These are phyloP conservation scores for Tylopilus subfusipes DNA, from an alignment of 768 basidiomycete genomes.

Conservation along the genomic window DNA sequence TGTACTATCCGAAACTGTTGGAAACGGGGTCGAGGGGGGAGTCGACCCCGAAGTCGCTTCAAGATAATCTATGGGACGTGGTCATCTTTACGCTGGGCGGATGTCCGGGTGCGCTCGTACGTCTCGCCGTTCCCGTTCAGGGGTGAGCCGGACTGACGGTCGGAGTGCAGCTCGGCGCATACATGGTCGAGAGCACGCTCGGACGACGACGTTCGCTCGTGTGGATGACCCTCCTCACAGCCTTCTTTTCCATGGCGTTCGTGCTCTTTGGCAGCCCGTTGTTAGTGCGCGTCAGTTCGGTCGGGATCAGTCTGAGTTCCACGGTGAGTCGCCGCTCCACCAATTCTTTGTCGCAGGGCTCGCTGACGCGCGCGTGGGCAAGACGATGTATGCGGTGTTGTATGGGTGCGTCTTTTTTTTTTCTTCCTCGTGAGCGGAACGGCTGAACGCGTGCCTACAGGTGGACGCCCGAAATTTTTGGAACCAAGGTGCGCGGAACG, in stretches of 20 bases:
- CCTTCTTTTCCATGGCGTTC: conserved; percentile 70
- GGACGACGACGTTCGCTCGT: conserved; percentile 74
- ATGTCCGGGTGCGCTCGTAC: conserved; percentile 77
- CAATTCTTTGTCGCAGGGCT: not conserved
- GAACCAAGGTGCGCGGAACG: conserved; percentile 81
- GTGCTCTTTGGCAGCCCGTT: conserved; percentile 52
- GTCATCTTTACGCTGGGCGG: conserved; percentile 82
- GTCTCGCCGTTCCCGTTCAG: conserved; percentile 22
- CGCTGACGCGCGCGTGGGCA: not conserved
- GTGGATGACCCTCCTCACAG: conserved; percentile 71
- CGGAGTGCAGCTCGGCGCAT: conserved; percentile 72
- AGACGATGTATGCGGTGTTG: conserved; percentile 86
- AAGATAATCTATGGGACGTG: conserved; percentile 78
- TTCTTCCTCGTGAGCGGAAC: not conserved
- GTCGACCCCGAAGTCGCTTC: conserved; percentile 42
- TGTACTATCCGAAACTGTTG: conserved; percentile 81
- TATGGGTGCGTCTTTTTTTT: conserved; percentile 47
- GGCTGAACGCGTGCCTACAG: conserved; percentile 17
- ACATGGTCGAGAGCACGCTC: conserved; percentile 64
- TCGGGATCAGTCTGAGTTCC: conserved; percentile 73
- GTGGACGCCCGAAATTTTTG: conserved; percentile 88
- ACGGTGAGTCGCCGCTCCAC: conserved; percentile 36
- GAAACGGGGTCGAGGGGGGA: conserved; percentile 45
- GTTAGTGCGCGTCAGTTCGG: conserved; percentile 63
- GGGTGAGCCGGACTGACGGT: not conserved